Evolutionary conservation across 108 stramenopile species (phyloP).

Genomic region (Skeletonema tropicum): DNA sequence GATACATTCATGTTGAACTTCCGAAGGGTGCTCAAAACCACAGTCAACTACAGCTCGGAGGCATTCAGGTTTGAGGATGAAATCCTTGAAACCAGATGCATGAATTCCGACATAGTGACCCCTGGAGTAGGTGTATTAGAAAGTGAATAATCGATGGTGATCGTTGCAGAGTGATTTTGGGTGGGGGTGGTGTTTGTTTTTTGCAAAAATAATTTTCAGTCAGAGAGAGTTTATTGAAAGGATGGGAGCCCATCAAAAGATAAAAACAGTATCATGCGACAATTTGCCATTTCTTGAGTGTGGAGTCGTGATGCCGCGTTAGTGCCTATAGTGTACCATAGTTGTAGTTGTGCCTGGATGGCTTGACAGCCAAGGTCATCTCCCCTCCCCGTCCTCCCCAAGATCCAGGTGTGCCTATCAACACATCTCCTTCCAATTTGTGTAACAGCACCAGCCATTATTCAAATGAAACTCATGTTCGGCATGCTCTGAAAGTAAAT

Average conservation of each 20-base stretch:
- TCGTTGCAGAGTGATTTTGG: slow-evolving; percentile 11
- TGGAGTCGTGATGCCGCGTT: background rate
- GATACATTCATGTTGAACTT: slow-evolving; percentile 99
- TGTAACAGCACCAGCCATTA: background rate
- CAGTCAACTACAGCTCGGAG: slow-evolving; percentile 98
- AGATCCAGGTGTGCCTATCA: background rate
- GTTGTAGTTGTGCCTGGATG: background rate
- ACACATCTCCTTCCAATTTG: background rate
- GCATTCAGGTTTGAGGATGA: slow-evolving; percentile 98
- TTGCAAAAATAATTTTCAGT: slow-evolving; percentile 22
- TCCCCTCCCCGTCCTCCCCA: background rate
- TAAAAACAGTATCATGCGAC: background rate
- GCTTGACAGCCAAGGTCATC: background rate
- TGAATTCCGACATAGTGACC: slow-evolving; percentile 99
- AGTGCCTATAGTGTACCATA: background rate
- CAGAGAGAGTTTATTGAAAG: slow-evolving; percentile 15
- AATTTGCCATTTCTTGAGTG: background rate
- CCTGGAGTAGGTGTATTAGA: slow-evolving; percentile 50
- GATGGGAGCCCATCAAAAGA: slow-evolving; percentile 2
- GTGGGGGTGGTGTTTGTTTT: slow-evolving; percentile 9
- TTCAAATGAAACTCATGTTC: background rate
- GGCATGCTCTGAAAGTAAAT: background rate
- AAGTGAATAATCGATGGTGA: slow-evolving; percentile 30
- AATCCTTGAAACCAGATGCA: slow-evolving; percentile 98
- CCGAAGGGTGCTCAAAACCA: slow-evolving; percentile 99